phyloP scores from a whole-genome alignment of 1,139 yeast genomes.

The Kodamaea sp. region DNA sequence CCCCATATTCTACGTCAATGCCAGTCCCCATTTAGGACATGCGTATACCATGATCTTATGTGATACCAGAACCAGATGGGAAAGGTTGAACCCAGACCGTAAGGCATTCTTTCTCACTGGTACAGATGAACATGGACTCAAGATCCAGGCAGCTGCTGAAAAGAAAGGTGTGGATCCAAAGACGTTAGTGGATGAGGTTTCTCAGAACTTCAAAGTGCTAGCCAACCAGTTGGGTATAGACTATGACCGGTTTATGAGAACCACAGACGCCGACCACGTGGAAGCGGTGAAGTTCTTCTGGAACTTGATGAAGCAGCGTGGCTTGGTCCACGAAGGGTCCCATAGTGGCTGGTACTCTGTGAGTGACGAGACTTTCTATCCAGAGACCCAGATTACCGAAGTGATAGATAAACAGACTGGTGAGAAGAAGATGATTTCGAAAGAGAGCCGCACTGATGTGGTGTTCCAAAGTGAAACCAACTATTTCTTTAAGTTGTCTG shows the following conservation, averaged over 20 bases:
- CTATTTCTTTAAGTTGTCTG: constrained; percentile 77
- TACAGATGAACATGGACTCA: constrained; percentile 95
- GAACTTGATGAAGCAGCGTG: constrained; percentile 58
- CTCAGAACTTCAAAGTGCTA: constrained; percentile 61
- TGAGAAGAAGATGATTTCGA: constrained; percentile 47
- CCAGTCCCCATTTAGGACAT: constrained; percentile 94
- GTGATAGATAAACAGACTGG: constrained; percentile 37
- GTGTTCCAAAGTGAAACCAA: constrained; percentile 76
- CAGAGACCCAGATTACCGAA: constrained; percentile 71
- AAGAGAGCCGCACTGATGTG: constrained; percentile 78
- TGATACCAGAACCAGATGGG: constrained; percentile 81
- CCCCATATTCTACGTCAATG: constrained; percentile 96
- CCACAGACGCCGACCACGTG: constrained; percentile 82
- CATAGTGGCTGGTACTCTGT: constrained; percentile 96
- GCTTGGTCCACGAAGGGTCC: constrained; percentile 74
- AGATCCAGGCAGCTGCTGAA: constrained; percentile 75
- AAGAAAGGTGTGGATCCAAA: constrained; percentile 56
- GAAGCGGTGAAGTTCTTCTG: constrained; percentile 68
- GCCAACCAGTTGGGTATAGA: constrained; percentile 58
- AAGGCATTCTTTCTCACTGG: constrained; percentile 75
- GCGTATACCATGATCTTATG: constrained; percentile 83
- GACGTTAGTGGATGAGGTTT: constrained; percentile 69
- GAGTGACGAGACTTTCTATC: constrained; percentile 92
- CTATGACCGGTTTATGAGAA: constrained; percentile 81
- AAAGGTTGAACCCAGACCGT: constrained; percentile 36